Evolutionary conservation across 2,329 filamentous ascomycete species (phyloP).

Genomic region (Alternaria panax): DNA sequence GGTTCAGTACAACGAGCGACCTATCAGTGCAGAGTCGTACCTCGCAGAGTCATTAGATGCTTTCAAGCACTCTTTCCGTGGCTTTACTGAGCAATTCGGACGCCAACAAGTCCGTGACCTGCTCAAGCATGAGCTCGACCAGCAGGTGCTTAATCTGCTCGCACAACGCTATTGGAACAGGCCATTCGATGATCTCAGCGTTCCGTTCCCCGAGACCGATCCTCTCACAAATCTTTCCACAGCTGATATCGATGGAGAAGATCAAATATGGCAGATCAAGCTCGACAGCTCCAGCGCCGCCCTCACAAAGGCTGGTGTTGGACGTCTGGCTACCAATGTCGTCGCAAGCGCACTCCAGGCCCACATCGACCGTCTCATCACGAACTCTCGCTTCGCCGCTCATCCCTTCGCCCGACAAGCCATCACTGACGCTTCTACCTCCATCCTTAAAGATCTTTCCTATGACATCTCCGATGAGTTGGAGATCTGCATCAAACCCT

Average conservation of each 20-base stretch:
- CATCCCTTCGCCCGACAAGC: slow-evolving; percentile 92
- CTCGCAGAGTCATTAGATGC: slow-evolving; percentile 92
- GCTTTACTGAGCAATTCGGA: slow-evolving; percentile 88
- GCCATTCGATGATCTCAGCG: slow-evolving; percentile 82
- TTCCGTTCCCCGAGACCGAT: slow-evolving; percentile 71
- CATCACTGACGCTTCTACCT: slow-evolving; percentile 89
- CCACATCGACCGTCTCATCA: slow-evolving; percentile 80
- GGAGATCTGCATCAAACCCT: slow-evolving; percentile 98
- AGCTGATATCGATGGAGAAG: slow-evolving; percentile 73
- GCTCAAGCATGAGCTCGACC: slow-evolving; percentile 90
- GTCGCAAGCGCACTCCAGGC: slow-evolving; percentile 87
- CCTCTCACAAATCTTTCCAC: slow-evolving; percentile 80
- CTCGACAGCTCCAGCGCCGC: slow-evolving; percentile 90
- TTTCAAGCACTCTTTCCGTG: slow-evolving; percentile 98
- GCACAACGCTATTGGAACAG: slow-evolving; percentile 98
- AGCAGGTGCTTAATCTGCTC: slow-evolving; percentile 90
- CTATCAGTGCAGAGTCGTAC: slow-evolving; percentile 93
- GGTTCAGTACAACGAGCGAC: slow-evolving; percentile 97
- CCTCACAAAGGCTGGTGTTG: slow-evolving; percentile 92
- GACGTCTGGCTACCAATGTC: slow-evolving; percentile 88
- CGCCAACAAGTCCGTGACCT: slow-evolving; percentile 87
- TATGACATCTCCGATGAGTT: slow-evolving; percentile 98
- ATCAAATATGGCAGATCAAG: slow-evolving; percentile 91
- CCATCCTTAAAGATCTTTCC: slow-evolving; percentile 90
- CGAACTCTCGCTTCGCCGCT: slow-evolving; percentile 81